Evolutionary conservation across 129 eudicot genomes (phyloP), one percentile per base, ranked within the genome.

Genomic region (Pulicaria dysenterica): DNA sequence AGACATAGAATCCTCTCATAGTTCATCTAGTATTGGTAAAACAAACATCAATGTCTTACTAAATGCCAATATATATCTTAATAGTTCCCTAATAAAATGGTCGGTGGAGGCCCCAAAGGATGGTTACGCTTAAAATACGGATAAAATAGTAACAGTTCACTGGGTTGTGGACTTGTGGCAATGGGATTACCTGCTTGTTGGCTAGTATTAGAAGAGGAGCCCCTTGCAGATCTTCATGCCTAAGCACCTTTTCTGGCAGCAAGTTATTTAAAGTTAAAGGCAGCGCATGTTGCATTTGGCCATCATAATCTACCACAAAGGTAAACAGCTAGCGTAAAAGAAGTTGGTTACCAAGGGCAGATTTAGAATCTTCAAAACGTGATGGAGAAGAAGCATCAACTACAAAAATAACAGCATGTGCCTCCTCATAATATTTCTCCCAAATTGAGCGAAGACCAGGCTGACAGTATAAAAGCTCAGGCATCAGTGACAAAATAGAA

Each of bases 381-480:
- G 99, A 84, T 0, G 99, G 99, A 72, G 79, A 77, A 70, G 92
- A 85, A 43, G 97, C 96, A 86, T 94, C 99, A 61, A 94, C 86
- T 54, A 94, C 97, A 83, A 80, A 94, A 42, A 94, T 74, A 34
- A 94, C 94, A 69, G 97, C 99, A 90, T 94, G 99, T 45, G 99
- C 96, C 83, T 94, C 99, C 73, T 94, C 99, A 80, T 94, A 94
- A 84, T 94, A 94, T 74, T 94, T 94, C 75, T 94, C 99, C 99
- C 99, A 94, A 58, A 94, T 94, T 36, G 99, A 94, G n/a, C 99
- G 97, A 81, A 94, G 97, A 81, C 99, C 99, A 80, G 88, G 83
- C 99, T 94, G 85, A 72, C 70, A 73, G 42, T 50, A 74, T 42
- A 65, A 78, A 77, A 72, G 24, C 70, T 58, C 58, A 36, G 19